phyloP scores from a whole-genome alignment of 2,329 filamentous ascomycete species.

The Trematosphaeria pertusa region DNA sequence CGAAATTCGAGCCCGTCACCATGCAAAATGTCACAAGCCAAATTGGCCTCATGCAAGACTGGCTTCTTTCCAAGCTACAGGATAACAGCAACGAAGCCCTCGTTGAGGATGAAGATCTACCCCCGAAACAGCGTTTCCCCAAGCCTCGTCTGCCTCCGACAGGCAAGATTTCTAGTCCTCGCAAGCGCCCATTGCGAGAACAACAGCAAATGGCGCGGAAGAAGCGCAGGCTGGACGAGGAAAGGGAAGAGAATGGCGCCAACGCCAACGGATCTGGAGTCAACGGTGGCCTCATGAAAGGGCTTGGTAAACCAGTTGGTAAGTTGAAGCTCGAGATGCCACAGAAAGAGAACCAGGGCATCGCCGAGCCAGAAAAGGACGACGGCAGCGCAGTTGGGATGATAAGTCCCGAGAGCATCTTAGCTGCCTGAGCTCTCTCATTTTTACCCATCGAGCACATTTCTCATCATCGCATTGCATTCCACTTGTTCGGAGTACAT shows the following conservation, averaged over 20 bases:
- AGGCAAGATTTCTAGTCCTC: conserved; percentile 84
- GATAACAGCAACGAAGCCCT: conserved; percentile 83
- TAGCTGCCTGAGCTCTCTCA: conserved; percentile 21
- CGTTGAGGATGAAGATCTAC: conserved; percentile 92
- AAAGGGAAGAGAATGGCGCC: conserved; percentile 45
- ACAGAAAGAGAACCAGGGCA: conserved; percentile 65
- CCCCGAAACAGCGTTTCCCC: conserved; percentile 81
- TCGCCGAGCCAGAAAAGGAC: conserved; percentile 70
- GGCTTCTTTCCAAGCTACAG: conserved; percentile 88
- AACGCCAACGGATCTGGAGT: conserved; percentile 26
- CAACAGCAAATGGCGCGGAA: conserved; percentile 86
- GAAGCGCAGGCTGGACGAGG: conserved; percentile 73
- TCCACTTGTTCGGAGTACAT: not conserved
- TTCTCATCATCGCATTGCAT: conserved; percentile 2
- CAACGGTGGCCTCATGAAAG: conserved; percentile 35
- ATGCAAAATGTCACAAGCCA: conserved; percentile 78
- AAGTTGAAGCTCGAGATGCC: conserved; percentile 56
- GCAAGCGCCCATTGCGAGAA: conserved; percentile 82
- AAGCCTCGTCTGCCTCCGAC: conserved; percentile 71
- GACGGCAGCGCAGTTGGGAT: conserved; percentile 73
- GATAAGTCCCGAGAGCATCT: conserved; percentile 83
- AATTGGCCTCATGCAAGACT: conserved; percentile 87
- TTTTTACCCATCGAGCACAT: not conserved
- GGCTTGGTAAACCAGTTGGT: conserved; percentile 63
- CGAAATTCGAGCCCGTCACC: conserved; percentile 78